phyloP scores from a whole-genome alignment of 352 stramenopile genomes.

The Phytophthora sojae region DNA sequence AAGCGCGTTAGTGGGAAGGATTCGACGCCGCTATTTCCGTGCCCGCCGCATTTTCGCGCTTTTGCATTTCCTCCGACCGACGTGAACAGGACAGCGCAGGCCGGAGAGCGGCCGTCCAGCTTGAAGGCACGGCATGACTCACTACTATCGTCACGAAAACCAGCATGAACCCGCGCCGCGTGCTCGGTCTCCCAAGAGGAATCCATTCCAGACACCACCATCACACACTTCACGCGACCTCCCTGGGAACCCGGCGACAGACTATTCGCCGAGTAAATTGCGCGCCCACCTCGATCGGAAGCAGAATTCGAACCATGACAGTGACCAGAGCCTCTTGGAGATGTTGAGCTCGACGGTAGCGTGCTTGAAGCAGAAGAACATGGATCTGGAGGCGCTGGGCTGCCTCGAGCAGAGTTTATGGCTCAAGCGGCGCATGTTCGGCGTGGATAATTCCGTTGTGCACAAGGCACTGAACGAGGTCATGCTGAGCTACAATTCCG shows the following conservation, averaged over 20 bases:
- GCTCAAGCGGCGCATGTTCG: conserved; percentile 83
- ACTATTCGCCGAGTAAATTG: conserved; percentile 25
- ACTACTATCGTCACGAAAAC: conserved; percentile 29
- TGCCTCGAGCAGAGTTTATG: conserved; percentile 80
- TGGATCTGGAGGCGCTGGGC: conserved; percentile 78
- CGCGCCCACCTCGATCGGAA: conserved; percentile 14
- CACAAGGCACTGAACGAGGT: conserved; percentile 66
- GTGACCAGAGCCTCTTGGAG: conserved; percentile 67
- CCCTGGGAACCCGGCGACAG: conserved; percentile 19
- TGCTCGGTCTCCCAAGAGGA: conserved; percentile 25
- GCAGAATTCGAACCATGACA: conserved; percentile 40
- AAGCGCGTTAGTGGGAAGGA: conserved; percentile 3
- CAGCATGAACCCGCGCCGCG: conserved; percentile 7
- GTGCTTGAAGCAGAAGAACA: conserved; percentile 75
- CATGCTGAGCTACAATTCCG: conserved; percentile 76
- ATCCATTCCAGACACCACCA: conserved; percentile 49
- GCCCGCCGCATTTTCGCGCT: conserved; percentile 6
- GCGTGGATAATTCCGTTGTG: conserved; percentile 63
- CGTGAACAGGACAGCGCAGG: not conserved
- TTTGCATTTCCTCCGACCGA: conserved; percentile 1
- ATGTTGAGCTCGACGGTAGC: conserved; percentile 77
- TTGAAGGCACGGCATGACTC: conserved; percentile 25
- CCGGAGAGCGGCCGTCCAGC: not conserved
- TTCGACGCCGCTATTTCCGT: conserved; percentile 31
- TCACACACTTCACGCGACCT: conserved; percentile 30